Evolutionary conservation across 805 yeast genomes (phyloP), one percentile per base, ranked within the genome.

Genomic region (Myxozyma mucilagina): DNA sequence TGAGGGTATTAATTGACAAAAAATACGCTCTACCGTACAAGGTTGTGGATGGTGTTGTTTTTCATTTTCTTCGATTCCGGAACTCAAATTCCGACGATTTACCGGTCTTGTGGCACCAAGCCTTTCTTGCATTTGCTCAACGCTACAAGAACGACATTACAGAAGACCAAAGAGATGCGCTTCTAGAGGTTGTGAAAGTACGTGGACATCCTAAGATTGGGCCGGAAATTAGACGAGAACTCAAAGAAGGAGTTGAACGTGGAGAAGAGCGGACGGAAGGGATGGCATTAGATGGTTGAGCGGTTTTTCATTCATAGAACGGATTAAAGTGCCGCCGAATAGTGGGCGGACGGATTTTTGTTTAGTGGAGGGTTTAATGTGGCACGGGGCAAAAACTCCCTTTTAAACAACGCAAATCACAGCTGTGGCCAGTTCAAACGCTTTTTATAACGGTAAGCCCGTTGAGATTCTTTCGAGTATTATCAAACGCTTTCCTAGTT

Each of bases 61-160:
- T 89, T 73, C 96, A 91, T 72, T 94, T 94, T 75, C 87, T 93
- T 88, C 82, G 90, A 69, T 94, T 94, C 76, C 83, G 97, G 78
- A 74, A 70, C 38, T 74, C 76, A 68, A 77, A 75, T 52, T 76
- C 75, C 51, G 74, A 80, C 58, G 53, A 44, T 20, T 80, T 94
- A 72, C 98, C 99, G 7, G 89, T 94, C 16, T 93, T 93, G 41
- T 94, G 99, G 98, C 98, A 96, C 74, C 96, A 93, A 74, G 93
- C 97, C 1, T 88, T 94, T 72, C 80, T 94, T 59, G 87, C 94
- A 1, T 94, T 94, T 78, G 96, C 97, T 39, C 97, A 92, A 77
- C 82, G 97, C 66, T 94, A 94, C 74, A 94, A 93, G 75, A 93
- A 94, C 72, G 99, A 94, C 79, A 90, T 94, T 61, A 94, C 99